Evolutionary conservation across 225 moss, liverwort and hornwort species (phyloP), one percentile per base, ranked within the genome.

Genomic region (Straminergon stramineum): DNA sequence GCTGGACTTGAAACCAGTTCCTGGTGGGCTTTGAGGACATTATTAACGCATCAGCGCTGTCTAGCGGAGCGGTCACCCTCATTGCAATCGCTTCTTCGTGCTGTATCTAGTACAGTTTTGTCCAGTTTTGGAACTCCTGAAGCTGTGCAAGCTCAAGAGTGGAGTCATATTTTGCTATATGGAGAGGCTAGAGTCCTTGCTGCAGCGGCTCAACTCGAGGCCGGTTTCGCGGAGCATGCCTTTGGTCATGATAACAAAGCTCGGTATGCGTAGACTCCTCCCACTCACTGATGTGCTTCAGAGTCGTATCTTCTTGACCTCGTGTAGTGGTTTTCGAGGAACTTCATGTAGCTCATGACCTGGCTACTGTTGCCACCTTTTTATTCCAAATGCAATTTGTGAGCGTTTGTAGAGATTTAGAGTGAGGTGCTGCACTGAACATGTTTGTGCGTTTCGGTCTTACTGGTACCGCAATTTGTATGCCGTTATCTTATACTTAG

Each of bases 161-260:
- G 95, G 91, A 90, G 91, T 76, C 95, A 95, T 92, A 87, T 94
- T 83, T 75, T 97, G 87, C 88, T 92, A 69, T 58, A 95, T 57
- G 90, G 90, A 82, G 99, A 97, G 90, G 93, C 94, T 39, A 94
- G 95, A 84, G 84, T 90, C 55, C 85, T 97, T 53, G 95, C 93
- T 51, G 94, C 94, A 68, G 99, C 97, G 80, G 95, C 91, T 85
- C 96, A 95, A 83, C 95, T 99, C 58, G 97, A 99, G 86, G 86
- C 81, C 56, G 90, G 99, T 80, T 94, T 97, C 58, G 95, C 94
- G 87, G 95, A 97, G 89, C 96, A 99, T 85, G 93, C 95, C 31
- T 99, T 95, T 84, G 95, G 97, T 84, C 97, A 96, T 89, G 96
- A 97, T 81, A 97, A 97, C 88, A 93, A 93, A 92, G 97, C 97